Evolutionary conservation across 257 asterid genomes (phyloP), one percentile per base, ranked within the genome.

Genomic region (Nicotiana knightiana): DNA sequence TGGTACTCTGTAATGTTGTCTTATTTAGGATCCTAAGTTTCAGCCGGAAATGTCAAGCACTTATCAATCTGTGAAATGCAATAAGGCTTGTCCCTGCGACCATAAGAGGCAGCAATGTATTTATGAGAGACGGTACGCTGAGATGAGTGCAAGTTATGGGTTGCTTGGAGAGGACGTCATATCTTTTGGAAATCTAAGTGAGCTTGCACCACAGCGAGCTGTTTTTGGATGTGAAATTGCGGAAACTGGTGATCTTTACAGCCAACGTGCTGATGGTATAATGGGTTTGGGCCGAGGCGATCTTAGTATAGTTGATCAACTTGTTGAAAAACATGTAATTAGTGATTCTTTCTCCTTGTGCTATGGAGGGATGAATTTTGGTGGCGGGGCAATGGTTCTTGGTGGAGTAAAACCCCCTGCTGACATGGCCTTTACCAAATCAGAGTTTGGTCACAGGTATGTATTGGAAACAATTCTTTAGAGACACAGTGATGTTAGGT

Each of bases 231-330:
- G 99, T 86, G 99, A 93, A 89, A 90, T 88, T 81, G 79, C 86
- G 88, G 98, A 93, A 91, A 92, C 98, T 26, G 98, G 99, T 66
- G 99, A 95, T 83, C 95, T 93, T 65, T 95, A 91, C 86, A 93
- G 93, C 87, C 98, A 95, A 85, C 99, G 91, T 86, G 99, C 99
- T 82, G 98, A 95, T 91, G 98, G 99, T 54, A 95, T 95, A 80
- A 95, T 95, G 96, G 99, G 99, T 81, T 87, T 95, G 84, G 98
- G 98, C 21, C 97, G 97, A 79, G 99, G 99, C 81, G 97, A 93
- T 82, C 93, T 95, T 77, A 93, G 98, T 90, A 90, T 93, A 67
- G 94, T 95, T 62, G 97, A 95, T 88, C 98, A 95, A 87, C 98
- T 95, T 64, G 97, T 95, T 80, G 92, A 89, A 6, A 95, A 93